Evolutionary conservation across 768 basidiomycete genomes (phyloP).

Genomic region (Boletus tomentosulus): DNA sequence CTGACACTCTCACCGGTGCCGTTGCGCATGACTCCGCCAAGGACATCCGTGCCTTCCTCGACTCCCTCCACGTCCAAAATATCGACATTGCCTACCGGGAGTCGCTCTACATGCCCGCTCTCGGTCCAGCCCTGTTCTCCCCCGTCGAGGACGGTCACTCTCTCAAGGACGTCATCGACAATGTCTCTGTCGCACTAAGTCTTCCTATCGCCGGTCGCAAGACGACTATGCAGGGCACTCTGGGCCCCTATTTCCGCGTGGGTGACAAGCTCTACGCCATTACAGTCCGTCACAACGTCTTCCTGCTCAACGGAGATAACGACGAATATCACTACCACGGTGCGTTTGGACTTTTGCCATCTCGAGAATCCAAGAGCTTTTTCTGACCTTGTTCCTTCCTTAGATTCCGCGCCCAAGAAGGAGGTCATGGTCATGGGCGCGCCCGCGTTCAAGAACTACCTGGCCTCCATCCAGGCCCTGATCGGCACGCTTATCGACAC

Average conservation of each 20-base stretch:
- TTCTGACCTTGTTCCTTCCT: no score
- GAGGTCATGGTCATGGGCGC: background rate
- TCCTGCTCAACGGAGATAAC: background rate
- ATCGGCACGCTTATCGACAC: background rate
- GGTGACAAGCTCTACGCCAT: background rate
- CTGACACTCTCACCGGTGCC: background rate
- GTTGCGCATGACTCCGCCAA: background rate
- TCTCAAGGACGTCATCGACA: background rate
- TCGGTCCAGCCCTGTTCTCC: background rate
- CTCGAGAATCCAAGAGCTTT: background rate
- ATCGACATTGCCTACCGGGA: background rate
- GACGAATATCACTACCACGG: background rate
- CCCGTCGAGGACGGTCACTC: background rate
- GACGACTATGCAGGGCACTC: background rate
- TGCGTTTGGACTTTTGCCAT: background rate
- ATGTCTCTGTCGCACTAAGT: background rate
- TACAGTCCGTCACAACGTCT: background rate
- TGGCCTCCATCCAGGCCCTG: background rate
- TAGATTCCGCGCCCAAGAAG: background rate
- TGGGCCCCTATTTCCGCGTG: background rate
- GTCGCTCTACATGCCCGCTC: background rate
- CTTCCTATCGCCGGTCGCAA: background rate
- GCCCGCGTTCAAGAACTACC: background rate
- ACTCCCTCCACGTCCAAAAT: background rate
- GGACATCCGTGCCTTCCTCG: background rate